phyloP scores from a whole-genome alignment of 805 yeast species.

The Pichia scutulata region DNA sequence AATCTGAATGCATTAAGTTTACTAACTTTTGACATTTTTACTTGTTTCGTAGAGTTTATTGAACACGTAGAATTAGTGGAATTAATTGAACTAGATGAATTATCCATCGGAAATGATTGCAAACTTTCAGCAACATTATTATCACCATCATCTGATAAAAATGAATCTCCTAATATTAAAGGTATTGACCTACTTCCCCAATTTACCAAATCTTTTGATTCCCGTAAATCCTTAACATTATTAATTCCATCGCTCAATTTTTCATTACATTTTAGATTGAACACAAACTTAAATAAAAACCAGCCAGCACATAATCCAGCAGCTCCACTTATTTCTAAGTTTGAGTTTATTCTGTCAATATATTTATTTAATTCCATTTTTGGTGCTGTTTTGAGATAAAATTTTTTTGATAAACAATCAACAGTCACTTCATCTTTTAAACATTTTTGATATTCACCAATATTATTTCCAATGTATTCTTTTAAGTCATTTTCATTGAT shows the following conservation, averaged over 20 bases:
- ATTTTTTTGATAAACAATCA: conserved; percentile 18
- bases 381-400: conserved; percentile 28
- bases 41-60: background rate
- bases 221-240: conserved; percentile 1
- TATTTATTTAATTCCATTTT: conserved; percentile 22
- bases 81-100: background rate
- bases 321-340: conserved; percentile 25
- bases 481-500: conserved; percentile 7
- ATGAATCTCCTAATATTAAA: conserved; percentile 2
- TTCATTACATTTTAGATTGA: conserved; percentile 19
- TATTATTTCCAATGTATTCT: background rate
- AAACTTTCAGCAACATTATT: background rate
- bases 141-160: background rate
- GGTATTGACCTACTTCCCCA: conserved; percentile 8
- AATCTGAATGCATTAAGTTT: conserved; percentile 33
- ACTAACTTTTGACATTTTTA: conserved; percentile 17
- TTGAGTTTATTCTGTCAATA: conserved; percentile 27
- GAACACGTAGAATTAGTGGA: background rate
- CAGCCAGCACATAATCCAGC: conserved; percentile 26
- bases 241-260: conserved; percentile 9
- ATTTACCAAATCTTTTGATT: background rate
- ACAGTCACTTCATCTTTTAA: conserved; percentile 4
- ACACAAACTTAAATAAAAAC: conserved; percentile 25
- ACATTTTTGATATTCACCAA: conserved; percentile 13
- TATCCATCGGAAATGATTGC: background rate